Base-by-base conservation (phyloP, 129 eudicot genomes). In the Flaveria linearis region DNA sequence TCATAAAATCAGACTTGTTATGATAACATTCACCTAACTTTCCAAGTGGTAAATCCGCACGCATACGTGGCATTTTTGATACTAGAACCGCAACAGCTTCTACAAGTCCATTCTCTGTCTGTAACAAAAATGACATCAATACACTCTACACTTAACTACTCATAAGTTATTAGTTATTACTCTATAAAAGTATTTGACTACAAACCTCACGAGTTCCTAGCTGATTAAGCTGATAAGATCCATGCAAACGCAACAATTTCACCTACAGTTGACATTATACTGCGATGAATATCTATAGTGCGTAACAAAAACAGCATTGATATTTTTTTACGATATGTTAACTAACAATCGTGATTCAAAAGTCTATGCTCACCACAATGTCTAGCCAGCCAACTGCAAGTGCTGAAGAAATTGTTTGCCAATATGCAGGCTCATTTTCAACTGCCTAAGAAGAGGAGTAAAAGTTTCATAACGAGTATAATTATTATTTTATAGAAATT, bases 371-470 rank as follows among this genome's bases (percentile, higher is more conserved):
- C 78, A 94, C 99, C 87, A 78, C 97, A 84, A 85, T 72, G 49
- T 91, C 99, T 61, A 95, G 86, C 99, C 99, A 95, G 65, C 99
- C 99, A 82, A 95, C 86, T 36, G 97, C 92, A 71, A 95, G 85
- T 22, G 99, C 97, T 23, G 97, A 91, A 15, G 91, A 87, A 79
- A 95, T 79, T 75, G 89, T 87, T 78, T 95, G 89, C 99, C 99
- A 95, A 77, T 95, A 95, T 47, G 80, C 78, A 77, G 81, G 81
- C 82, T 91, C 89, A 51, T 89, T 87, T 81, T 95, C 99, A 86
- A 95, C 88, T 67, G 72, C 92, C 96, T 93, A 83, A 51, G 64
- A 16, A 55, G 25, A 47, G 60, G 50, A 71, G 13, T 55, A 55
- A 62, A 55, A 65, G 23, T 76, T 60, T 68, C 50, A 22, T 42